Conservation (phyloP, 2,329 filamentous ascomycete genomes). For the Didymella pinodella region DNA sequence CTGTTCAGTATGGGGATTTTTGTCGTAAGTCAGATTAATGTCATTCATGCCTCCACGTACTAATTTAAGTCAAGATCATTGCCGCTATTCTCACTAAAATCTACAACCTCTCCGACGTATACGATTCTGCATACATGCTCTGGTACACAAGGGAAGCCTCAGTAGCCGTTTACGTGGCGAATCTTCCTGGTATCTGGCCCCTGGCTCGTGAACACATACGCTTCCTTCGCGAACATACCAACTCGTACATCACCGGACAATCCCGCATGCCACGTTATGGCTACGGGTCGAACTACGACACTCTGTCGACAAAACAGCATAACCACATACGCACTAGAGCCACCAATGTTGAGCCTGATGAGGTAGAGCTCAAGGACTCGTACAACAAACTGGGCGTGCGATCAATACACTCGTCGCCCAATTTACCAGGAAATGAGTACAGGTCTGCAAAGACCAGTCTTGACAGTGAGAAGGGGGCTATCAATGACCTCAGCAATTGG, state of each 20-base stretch:
- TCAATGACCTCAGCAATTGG: constrained; percentile 21
- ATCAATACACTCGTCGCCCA: constrained; percentile 12
- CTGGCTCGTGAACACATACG: constrained; percentile 57
- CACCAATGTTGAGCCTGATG: constrained; percentile 24
- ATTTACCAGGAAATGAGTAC: constrained; percentile 11
- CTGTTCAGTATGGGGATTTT: constrained; percentile 62
- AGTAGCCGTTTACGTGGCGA: constrained; percentile 62
- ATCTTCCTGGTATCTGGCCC: constrained; percentile 63
- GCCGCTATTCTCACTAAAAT: constrained; percentile 59
- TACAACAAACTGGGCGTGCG: constrained; percentile 24
- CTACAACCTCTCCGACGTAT: constrained; percentile 56
- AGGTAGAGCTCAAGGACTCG: constrained; percentile 32
- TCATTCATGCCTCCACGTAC: not conserved
- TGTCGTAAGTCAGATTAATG: constrained; percentile 40
- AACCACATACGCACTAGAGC: constrained; percentile 18
- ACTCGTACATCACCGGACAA: constrained; percentile 24
- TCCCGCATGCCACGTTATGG: constrained; percentile 31
- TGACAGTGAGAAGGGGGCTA: constrained; percentile 32
- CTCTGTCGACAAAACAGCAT: constrained; percentile 24
- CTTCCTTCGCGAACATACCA: constrained; percentile 39
- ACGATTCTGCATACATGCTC: constrained; percentile 51
- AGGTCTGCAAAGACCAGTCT: constrained; percentile 21
- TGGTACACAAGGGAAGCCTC: constrained; percentile 65
- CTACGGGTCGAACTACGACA: constrained; percentile 32
- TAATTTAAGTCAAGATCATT: constrained; percentile 39